phyloP scores from a whole-genome alignment of 208 protist species.

The Acanthamoeba triangularis region DNA sequence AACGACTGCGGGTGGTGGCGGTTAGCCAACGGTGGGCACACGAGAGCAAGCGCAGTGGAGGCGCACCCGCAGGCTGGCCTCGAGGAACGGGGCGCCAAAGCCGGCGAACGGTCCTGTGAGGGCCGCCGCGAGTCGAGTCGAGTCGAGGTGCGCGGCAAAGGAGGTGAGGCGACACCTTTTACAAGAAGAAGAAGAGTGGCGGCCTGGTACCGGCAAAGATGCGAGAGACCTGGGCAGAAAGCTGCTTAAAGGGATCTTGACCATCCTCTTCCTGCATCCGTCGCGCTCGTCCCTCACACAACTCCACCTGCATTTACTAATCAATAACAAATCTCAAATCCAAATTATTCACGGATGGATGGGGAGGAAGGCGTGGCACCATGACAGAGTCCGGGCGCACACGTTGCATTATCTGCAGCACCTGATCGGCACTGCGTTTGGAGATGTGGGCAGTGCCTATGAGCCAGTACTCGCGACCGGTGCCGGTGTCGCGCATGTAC shows the following conservation, averaged over 20 bases:
- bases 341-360: not conserved
- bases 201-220: not conserved
- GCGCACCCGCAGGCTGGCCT: not conserved
- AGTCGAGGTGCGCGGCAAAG: no score
- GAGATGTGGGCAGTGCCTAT: conserved; percentile 70
- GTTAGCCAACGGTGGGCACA: not conserved
- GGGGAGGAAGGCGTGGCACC: not conserved
- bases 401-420: conserved; percentile 23
- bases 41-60: no score
- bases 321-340: not conserved
- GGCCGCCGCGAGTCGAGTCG: no score
- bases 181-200: no score
- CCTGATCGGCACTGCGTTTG: conserved; percentile 59
- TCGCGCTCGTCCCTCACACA: conserved; percentile 7
- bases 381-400: conserved; percentile 59
- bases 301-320: conserved; percentile 11
- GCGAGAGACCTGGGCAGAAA: not conserved
- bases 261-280: not conserved
- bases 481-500: conserved; percentile 43
- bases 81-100: conserved; percentile 9
- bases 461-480: not conserved
- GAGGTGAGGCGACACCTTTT: no score
- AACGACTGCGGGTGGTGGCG: not conserved
- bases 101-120: not conserved
- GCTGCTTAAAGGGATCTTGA: conserved; percentile 42